Percentiles rank a stretch among this genome's conserved stretches.
Evolutionary conservation across 441 rosid genomes (phyloP).

Genomic region (Erysimum cheiri): DNA sequence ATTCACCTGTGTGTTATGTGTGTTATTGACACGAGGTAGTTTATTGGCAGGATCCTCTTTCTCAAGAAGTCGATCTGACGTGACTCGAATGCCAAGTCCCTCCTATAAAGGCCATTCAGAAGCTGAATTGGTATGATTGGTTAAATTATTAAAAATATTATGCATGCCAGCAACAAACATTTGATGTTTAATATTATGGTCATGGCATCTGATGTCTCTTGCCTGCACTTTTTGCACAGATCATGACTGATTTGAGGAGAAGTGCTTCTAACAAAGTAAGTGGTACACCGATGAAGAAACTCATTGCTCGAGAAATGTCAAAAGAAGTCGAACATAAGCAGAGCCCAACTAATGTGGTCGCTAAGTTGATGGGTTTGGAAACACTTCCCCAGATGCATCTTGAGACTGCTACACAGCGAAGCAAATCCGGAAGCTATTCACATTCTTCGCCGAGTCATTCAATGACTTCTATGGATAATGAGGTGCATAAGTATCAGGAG

Average conservation of each 20-base stretch:
- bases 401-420: constrained; percentile 51
- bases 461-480: constrained; percentile 41
- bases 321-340: constrained; percentile 68
- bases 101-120: constrained; percentile 64
- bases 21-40: constrained; percentile 48
- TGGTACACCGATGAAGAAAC: constrained; percentile 80
- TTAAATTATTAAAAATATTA: background rate
- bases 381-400: constrained; percentile 66
- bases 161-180: constrained; percentile 1
- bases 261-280: constrained; percentile 63
- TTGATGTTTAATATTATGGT: constrained; percentile 34
- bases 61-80: constrained; percentile 73
- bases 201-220: constrained; percentile 35
- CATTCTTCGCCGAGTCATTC: constrained; percentile 62
- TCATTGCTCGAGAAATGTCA: constrained; percentile 85
- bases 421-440: constrained; percentile 59
- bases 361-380: constrained; percentile 98
- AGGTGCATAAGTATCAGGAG: constrained; percentile 50
- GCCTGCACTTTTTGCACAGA: constrained; percentile 52
- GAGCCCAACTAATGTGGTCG: constrained; percentile 79
- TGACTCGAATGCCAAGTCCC: constrained; percentile 55
- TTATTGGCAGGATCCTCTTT: constrained; percentile 69
- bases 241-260: constrained; percentile 67
- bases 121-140: constrained; percentile 63
- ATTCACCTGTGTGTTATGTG: constrained; percentile 38